Percentiles rank a stretch among this genome's conserved stretches.
These are phyloP conservation scores for Apiospora arundinis DNA, from an alignment of 2,329 filamentous ascomycete genomes.

Conservation along the genomic window DNA sequence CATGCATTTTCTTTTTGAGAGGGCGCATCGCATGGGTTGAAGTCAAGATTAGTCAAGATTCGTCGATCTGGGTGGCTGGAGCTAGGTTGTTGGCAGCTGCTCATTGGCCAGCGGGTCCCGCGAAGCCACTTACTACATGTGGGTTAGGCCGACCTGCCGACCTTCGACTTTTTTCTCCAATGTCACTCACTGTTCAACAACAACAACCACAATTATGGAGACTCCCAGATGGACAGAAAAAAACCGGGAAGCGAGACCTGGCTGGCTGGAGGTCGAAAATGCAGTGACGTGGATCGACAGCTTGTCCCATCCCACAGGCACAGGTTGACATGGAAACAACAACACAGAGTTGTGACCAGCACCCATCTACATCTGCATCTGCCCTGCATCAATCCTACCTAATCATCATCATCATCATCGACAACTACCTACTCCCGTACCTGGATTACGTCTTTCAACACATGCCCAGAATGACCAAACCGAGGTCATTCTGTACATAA, in stretches of 20 bases:
- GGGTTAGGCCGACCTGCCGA: neutral
- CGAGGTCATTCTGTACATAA: neutral
- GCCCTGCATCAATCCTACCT: neutral
- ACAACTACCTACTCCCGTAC: neutral
- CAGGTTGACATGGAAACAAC: constrained; percentile 16
- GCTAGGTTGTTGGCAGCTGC: constrained; percentile 7
- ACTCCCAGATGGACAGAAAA: neutral
- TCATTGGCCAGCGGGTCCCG: constrained; percentile 6
- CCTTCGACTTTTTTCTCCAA: neutral
- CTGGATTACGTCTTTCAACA: neutral
- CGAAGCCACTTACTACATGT: neutral
- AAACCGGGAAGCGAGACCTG: neutral
- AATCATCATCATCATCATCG: neutral
- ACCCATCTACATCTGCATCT: neutral
- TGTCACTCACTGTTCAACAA: neutral
- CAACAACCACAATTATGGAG: neutral
- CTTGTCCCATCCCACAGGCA: neutral
- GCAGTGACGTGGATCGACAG: constrained; percentile 12
- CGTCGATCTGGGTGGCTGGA: constrained; percentile 5
- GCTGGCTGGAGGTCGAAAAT: neutral
- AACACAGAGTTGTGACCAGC: constrained; percentile 2
- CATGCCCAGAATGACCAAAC: neutral
- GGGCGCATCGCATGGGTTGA: neutral
- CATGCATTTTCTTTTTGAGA: neutral
- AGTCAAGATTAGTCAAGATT: constrained; percentile 13